A percentile compares a stretch with the other conserved stretches of the same genome.
Conservation (phyloP, 2,329 filamentous ascomycete genomes). For the Myotisia sp. region DNA sequence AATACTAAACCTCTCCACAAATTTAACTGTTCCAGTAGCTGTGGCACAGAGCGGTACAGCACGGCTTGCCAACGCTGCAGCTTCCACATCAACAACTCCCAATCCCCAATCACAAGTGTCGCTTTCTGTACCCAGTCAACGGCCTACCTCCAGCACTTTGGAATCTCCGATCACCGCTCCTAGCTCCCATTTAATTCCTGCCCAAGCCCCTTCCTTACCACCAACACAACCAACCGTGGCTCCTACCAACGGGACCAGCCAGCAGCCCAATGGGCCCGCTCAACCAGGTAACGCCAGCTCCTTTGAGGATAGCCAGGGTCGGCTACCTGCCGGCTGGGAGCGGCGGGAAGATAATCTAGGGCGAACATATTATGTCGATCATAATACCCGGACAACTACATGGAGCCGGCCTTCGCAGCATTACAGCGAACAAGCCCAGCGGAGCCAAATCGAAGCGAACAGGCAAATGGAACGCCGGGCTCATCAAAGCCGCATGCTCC, state of each 20-base stretch:
- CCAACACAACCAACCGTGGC: slow-evolving; percentile 28
- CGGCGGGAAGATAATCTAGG: slow-evolving; percentile 88
- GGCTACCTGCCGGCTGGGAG: slow-evolving; percentile 88
- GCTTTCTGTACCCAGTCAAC: slow-evolving; percentile 17
- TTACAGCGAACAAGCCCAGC: slow-evolving; percentile 60
- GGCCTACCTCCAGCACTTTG: slow-evolving; percentile 17
- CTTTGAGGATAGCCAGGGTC: slow-evolving; percentile 91
- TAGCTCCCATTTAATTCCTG: slow-evolving; percentile 21
- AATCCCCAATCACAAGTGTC: slow-evolving; percentile 4
- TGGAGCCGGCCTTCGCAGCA: slow-evolving; percentile 82
- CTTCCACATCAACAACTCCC: slow-evolving; percentile 10
- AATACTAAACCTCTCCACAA: slow-evolving; percentile 90
- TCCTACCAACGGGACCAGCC: slow-evolving; percentile 26
- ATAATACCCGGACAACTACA: slow-evolving; percentile 90
- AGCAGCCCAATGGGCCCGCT: slow-evolving; percentile 26
- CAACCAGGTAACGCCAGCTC: slow-evolving; percentile 53
- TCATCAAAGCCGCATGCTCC: slow-evolving; percentile 89
- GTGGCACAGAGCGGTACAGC: slow-evolving; percentile 29
- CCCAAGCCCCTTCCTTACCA: slow-evolving; percentile 23
- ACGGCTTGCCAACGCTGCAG: slow-evolving; percentile 13
- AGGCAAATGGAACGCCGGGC: slow-evolving; percentile 85
- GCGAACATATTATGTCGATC: slow-evolving; percentile 94
- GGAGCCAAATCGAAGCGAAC: slow-evolving; percentile 71
- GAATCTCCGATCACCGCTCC: slow-evolving; percentile 20
- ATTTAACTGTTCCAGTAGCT: slow-evolving; percentile 57